Evolutionary conservation across 2,329 filamentous ascomycete species (phyloP), one percentile per base, ranked within the genome.

Genomic region (Mycosphaerella sp.): DNA sequence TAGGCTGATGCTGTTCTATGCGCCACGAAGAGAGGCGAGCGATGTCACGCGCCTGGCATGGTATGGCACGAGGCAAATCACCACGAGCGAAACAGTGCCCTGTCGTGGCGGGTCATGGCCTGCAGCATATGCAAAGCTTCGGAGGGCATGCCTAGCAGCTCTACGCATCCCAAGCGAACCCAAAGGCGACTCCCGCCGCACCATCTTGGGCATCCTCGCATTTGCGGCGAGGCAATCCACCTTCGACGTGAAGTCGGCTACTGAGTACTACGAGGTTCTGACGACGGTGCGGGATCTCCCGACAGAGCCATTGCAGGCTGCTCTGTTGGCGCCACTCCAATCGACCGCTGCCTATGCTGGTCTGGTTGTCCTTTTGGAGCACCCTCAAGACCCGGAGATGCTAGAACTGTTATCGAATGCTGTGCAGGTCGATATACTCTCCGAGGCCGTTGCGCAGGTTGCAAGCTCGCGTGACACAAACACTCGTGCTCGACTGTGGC

Each of bases 401-500:
- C 56, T 68, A 3, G 41, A 53, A 7, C 34, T 62, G 9, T 54
- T 68, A 2, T 53, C 53, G 27, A 52, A 55, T 5, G 55, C 58
- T 1, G 49, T 68, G 8, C 54, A 67, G 44, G 30, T 60, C 13
- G 35, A 44, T 14, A 44, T 45, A 1, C 55, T 66, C 1, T 58
- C 55, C 9, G 41, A 58, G 6, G 62, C 59, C 7, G 50, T 62
- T 2, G 49, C 46, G 9, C 28, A 30, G 40, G 34, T 42, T 12
- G 52, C 39, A 41, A 48, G 30, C n/a, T 14, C 17, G 9, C 32
- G 45, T n/a, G 41, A 52, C 8, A 41, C 42, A 32, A 42, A 32
- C 4, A 53, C 63, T 65, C 66, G 72, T 37, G 67, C 67, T 52
- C 73, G 76, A 13, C 64, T 82, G 14, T 82, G 79, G 72, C 68